Evolutionary conservation across 148 eudicot species (phyloP), one percentile per base, ranked within the genome.

Genomic region (Agrostemma githago): DNA sequence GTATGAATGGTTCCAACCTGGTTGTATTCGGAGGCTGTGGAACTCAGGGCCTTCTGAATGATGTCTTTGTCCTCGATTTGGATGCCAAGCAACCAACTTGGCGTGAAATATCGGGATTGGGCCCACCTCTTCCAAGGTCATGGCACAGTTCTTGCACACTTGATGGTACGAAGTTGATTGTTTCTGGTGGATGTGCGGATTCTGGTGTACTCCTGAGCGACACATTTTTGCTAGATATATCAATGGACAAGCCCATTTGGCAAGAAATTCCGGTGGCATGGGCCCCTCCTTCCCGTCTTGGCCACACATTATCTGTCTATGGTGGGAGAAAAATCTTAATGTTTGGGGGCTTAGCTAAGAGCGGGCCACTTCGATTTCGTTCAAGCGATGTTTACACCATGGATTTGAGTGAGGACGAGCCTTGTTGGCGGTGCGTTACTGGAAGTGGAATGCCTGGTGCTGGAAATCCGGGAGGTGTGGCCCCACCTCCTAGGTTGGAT

Each of bases 141-240:
- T 93, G 98, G 98, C 98, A 93, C 76, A 91, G 98, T 86, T 93
- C 98, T 10, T 93, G 98, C 81, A 93, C 95, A 20, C 90, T 93
- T 8, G 98, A 93, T 44, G 98, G 98, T 60, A 89, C 92, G 64
- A 93, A 91, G 86, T 77, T 93, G 83, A 87, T 93, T 39, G 98
- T 93, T 48, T 93, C 98, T 0, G 98, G 98, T 66, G 98, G 98
- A 54, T 93, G 95, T 83, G 97, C 98, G 5, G 98, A 93, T 80
- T 93, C 98, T 4, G 98, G 98, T 21, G 98, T 93, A 59, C 95
- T 93, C 71, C 79, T 93, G 15, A 93, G 95, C 40, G 98, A 93
- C 66, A 93, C 98, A 11, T 91, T 93, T 85, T 86, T 91, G 37
- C 94, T 93, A 9, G 98, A 93, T 82, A 83, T 93, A 40, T 88